Evolutionary conservation across 108 stramenopile genomes (phyloP), one percentile per base, ranked within the genome.

Genomic region (Nannochloropsis gaditana): DNA sequence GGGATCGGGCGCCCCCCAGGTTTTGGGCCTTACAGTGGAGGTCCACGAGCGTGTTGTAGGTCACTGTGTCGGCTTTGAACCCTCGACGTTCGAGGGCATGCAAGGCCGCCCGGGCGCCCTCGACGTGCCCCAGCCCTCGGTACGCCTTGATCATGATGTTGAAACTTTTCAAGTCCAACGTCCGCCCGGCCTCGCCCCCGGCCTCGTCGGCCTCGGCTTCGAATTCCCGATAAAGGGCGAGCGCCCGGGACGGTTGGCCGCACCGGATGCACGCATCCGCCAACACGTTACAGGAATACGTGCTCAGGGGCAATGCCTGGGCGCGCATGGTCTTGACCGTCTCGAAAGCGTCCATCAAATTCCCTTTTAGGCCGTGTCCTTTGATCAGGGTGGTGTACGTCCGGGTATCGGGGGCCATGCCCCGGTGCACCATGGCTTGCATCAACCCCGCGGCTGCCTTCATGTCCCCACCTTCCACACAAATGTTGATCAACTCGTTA

Each of bases 381-480:
- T 73, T 73, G 8, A 73, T 73, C 19, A 73, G 59, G 19, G 59
- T 73, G 59, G 59, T 73, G 6, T 73, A 73, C 19, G 59, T 73
- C 19, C 19, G 15, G 59, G 59, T n/a, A n/a, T 73, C 59, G n/a
- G 59, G 59, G 15, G 19, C n/a, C 59, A 73, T n/a, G 4, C 59
- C 59, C n/a, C 59, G 59, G n/a, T 73, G 59, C 8, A 73, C 3
- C 59, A 73, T 73, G 6, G 59, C 59, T 8, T 73, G 59, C 6
- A 73, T n/a, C 59, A 73, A 73, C 15, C 59, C 59, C 15, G 59
- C 1, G 59, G 59, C 59, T n/a, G 59, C 59, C 59, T 73, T 73
- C 59, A 73, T 73, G n/a, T 73, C 59, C 59, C 59, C 59, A n/a
- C 59, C 59, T n/a, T 73, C 59, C 59, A 73, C 59, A n/a, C 59